Evolutionary conservation across 805 yeast species (phyloP).

Genomic region (Starmerella etchellsii): DNA sequence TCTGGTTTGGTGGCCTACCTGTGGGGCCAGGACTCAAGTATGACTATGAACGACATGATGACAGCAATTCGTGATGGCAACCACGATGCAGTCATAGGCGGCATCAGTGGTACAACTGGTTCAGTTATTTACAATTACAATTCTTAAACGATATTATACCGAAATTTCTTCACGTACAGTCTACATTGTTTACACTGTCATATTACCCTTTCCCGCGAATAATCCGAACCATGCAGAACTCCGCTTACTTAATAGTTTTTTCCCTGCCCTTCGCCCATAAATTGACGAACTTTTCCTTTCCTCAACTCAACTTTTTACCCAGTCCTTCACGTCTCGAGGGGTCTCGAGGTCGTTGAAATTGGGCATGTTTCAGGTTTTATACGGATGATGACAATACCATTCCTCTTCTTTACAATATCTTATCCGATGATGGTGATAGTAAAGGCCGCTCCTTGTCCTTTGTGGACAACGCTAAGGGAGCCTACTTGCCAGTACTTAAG

Average conservation of each 20-base stretch:
- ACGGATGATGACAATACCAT: conserved; percentile 29
- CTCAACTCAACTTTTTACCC: neutral
- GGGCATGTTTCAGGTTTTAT: conserved; percentile 1
- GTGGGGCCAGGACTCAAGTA: conserved; percentile 23
- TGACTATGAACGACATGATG: conserved; percentile 6
- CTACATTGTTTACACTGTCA: too few relatives aligned
- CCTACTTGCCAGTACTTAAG: conserved; percentile 33
- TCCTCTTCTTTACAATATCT: conserved; percentile 27
- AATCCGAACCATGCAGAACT: too few relatives aligned
- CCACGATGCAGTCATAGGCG: conserved; percentile 3
- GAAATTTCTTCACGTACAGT: too few relatives aligned
- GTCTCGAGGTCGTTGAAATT: conserved; percentile 4
- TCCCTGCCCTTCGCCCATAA: too few relatives aligned
- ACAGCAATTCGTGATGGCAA: conserved; percentile 2
- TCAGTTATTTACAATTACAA: conserved; percentile 9
- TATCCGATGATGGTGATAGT: conserved; percentile 33
- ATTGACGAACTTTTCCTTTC: neutral
- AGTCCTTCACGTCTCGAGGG: neutral
- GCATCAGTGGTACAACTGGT: conserved; percentile 4
- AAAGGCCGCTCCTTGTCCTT: conserved; percentile 24
- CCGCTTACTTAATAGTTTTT: too few relatives aligned
- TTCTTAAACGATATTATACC: too few relatives aligned
- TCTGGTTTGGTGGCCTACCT: conserved; percentile 81
- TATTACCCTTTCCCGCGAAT: too few relatives aligned
- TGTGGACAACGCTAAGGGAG: conserved; percentile 16